phyloP scores from a whole-genome alignment of 257 asterid species.

The Scutellaria galericulata region DNA sequence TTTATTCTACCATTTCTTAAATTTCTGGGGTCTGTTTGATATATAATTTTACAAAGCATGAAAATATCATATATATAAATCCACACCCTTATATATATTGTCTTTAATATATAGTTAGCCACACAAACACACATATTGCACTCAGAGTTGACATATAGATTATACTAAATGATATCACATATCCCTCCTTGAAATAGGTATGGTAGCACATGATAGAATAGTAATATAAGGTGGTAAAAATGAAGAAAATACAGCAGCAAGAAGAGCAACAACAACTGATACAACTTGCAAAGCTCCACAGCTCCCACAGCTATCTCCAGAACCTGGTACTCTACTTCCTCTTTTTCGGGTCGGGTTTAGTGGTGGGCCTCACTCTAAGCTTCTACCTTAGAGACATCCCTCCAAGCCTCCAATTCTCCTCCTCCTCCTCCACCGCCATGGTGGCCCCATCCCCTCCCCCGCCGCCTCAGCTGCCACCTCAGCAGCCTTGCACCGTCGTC shows the following conservation, averaged over 20 bases:
- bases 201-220: too few species aligned
- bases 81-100: too few species aligned
- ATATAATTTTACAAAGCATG: too few species aligned
- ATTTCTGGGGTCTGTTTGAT: too few species aligned
- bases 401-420: constrained; percentile 29
- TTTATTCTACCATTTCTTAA: too few species aligned
- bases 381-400: constrained; percentile 44
- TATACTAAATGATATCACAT: too few species aligned
- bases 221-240: neutral
- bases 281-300: constrained; percentile 36
- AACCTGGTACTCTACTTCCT: constrained; percentile 55
- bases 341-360: constrained; percentile 75
- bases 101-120: neutral
- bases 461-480: neutral
- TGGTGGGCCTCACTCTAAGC: constrained; percentile 60
- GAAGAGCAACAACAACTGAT: constrained; percentile 34
- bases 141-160: too few species aligned
- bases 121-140: too few species aligned
- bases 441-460: too few species aligned
- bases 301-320: constrained; percentile 45
- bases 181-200: neutral
- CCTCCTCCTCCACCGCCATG: neutral
- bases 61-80: too few species aligned
- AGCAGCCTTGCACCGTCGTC: neutral
- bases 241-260: constrained; percentile 35